These are phyloP conservation scores for Dactylis glomerata DNA, from an alignment of 176 grass and related monocot species.

Conservation along the genomic window DNA sequence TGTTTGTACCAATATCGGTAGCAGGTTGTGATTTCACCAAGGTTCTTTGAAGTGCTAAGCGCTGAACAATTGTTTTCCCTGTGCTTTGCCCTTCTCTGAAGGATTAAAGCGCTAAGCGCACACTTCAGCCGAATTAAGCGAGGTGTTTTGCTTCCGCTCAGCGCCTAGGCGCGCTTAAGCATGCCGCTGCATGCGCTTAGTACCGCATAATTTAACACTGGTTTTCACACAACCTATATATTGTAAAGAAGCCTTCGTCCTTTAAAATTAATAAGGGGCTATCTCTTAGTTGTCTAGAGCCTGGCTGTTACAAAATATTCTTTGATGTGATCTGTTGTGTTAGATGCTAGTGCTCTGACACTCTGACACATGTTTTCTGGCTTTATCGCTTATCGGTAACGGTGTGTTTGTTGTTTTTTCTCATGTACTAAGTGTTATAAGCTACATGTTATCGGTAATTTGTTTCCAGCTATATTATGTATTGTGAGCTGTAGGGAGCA, in stretches of 20 bases:
- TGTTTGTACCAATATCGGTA: neutral
- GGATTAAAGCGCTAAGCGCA: no score
- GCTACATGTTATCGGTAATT: neutral
- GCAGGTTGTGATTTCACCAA: neutral
- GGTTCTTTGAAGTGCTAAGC: no score
- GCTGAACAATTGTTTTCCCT: no score
- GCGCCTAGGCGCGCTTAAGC: no score
- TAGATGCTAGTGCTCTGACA: neutral
- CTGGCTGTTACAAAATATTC: neutral
- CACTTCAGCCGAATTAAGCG: no score
- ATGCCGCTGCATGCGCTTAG: no score
- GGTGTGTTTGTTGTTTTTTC: neutral
- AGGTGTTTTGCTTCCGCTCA: no score
- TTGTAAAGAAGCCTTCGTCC: neutral
- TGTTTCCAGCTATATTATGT: neutral
- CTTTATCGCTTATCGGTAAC: neutral
- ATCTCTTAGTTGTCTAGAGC: neutral
- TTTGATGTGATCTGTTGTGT: neutral
- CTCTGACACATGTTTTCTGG: neutral
- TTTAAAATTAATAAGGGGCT: conserved; percentile 2
- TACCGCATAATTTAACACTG: no score
- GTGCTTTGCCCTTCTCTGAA: no score
- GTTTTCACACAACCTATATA: neutral
- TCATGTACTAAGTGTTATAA: neutral
- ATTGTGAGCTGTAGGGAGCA: neutral